These are phyloP conservation scores for Trichoderma aggressivum DNA, from an alignment of 2,329 filamentous ascomycete genomes.

Conservation along the genomic window DNA sequence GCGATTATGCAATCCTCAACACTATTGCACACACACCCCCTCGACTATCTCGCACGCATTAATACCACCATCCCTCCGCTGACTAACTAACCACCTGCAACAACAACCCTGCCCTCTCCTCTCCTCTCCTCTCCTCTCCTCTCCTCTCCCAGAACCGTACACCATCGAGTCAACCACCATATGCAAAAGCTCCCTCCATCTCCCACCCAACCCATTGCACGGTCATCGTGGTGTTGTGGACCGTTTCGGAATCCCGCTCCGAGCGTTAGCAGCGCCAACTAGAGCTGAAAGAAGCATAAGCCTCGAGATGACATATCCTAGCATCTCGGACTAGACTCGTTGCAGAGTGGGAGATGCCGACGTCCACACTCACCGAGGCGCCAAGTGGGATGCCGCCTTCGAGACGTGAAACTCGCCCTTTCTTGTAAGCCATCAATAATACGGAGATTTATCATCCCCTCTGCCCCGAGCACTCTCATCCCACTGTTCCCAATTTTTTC, in stretches of 20 bases:
- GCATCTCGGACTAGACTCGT: background rate
- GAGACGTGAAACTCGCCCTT: background rate
- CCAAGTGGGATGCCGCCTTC: conserved; percentile 13
- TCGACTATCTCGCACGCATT: background rate
- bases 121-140: too few relatives aligned
- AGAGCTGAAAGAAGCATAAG: background rate
- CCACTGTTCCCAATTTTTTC: background rate
- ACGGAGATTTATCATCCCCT: conserved; percentile 14
- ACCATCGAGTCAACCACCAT: too few relatives aligned
- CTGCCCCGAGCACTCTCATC: background rate
- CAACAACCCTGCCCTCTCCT: background rate
- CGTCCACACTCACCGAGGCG: background rate
- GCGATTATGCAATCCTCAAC: background rate
- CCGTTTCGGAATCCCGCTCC: background rate
- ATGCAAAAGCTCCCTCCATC: background rate
- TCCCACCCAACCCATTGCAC: background rate
- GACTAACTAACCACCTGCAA: background rate
- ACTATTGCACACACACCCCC: background rate
- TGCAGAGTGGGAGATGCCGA: conserved; percentile 17
- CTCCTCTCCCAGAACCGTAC: background rate
- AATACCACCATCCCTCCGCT: background rate
- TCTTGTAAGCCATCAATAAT: background rate
- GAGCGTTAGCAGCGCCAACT: background rate
- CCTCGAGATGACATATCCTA: background rate
- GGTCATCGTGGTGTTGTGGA: background rate